phyloP scores from a whole-genome alignment of 2,329 filamentous ascomycete species.

The Cladophialophora bantiana region DNA sequence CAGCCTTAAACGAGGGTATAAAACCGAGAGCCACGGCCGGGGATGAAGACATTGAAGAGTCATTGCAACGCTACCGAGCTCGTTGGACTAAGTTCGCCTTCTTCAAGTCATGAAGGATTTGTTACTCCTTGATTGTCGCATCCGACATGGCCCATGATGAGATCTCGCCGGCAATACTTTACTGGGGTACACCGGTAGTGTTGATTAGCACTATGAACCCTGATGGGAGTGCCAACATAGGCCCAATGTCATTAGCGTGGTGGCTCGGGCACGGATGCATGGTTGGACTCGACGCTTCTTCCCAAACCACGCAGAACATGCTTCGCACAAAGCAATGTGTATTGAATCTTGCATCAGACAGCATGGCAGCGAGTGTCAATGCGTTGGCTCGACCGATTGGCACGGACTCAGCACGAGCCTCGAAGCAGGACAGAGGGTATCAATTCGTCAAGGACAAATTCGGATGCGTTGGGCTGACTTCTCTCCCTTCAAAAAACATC shows the following conservation, averaged over 20 bases:
- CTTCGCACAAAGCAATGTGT: constrained; percentile 53
- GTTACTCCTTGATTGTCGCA: neutral
- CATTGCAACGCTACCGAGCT: neutral
- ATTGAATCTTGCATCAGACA: constrained; percentile 51
- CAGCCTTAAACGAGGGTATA: neutral
- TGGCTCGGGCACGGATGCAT: constrained; percentile 56
- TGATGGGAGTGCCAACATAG: constrained; percentile 53
- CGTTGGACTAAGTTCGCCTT: neutral
- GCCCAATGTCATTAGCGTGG: constrained; percentile 55
- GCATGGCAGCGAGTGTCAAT: constrained; percentile 48
- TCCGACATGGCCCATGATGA: constrained; percentile 24
- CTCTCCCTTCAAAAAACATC: constrained; percentile 46
- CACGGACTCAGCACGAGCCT: constrained; percentile 38
- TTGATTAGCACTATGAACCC: constrained; percentile 52
- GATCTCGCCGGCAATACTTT: constrained; percentile 33
- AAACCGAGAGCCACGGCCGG: constrained; percentile 1
- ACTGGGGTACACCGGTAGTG: constrained; percentile 43
- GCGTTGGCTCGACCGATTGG: constrained; percentile 51
- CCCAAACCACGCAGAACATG: constrained; percentile 52
- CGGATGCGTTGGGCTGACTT: constrained; percentile 43
- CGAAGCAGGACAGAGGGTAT: constrained; percentile 45
- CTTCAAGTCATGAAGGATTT: neutral
- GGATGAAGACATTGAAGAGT: constrained; percentile 6
- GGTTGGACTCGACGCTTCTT: constrained; percentile 49
- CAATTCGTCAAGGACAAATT: constrained; percentile 52